These are phyloP conservation scores for Cladosporium sp. DNA, from an alignment of 2,329 filamentous ascomycete species.

Conservation along the genomic window DNA sequence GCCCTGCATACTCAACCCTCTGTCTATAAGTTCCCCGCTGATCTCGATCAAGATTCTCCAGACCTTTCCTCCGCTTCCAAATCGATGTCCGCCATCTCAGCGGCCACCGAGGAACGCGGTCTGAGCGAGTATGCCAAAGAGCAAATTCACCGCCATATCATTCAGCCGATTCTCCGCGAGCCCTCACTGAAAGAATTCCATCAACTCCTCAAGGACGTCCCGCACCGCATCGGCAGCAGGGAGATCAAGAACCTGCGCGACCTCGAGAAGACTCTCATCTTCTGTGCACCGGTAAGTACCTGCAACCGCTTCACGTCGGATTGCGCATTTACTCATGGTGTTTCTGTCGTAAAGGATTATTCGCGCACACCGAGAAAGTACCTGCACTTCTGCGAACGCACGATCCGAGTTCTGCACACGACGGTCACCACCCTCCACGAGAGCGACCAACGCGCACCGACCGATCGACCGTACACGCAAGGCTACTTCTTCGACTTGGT, in stretches of 20 bases:
- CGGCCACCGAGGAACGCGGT: constrained; percentile 38
- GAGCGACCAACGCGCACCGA: constrained; percentile 74
- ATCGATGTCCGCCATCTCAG: constrained; percentile 23
- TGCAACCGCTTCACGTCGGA: constrained; percentile 40
- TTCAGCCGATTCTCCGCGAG: constrained; percentile 71
- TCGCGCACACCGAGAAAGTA: constrained; percentile 65
- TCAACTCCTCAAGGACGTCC: constrained; percentile 69
- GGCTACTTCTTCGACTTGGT: constrained; percentile 95
- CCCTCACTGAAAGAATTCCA: constrained; percentile 71
- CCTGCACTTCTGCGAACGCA: constrained; percentile 82
- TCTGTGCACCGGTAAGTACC: constrained; percentile 85
- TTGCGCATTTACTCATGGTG: constrained; percentile 63
- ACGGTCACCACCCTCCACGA: constrained; percentile 82
- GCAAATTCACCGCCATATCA: constrained; percentile 72
- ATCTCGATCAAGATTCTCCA: constrained; percentile 15
- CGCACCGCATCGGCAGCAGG: constrained; percentile 71
- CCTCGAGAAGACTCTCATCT: constrained; percentile 86
- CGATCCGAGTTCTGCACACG: constrained; percentile 82
- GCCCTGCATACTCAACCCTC: constrained; percentile 1
- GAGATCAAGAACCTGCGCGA: constrained; percentile 88
- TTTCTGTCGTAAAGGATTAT: constrained; percentile 63
- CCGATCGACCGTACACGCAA: constrained; percentile 87
- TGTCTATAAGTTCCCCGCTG: background rate
- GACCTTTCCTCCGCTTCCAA: constrained; percentile 22
- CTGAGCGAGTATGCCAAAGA: constrained; percentile 65